Conservation (phyloP, 2,329 filamentous ascomycete species). For the Fusarium pseudonygamai region DNA sequence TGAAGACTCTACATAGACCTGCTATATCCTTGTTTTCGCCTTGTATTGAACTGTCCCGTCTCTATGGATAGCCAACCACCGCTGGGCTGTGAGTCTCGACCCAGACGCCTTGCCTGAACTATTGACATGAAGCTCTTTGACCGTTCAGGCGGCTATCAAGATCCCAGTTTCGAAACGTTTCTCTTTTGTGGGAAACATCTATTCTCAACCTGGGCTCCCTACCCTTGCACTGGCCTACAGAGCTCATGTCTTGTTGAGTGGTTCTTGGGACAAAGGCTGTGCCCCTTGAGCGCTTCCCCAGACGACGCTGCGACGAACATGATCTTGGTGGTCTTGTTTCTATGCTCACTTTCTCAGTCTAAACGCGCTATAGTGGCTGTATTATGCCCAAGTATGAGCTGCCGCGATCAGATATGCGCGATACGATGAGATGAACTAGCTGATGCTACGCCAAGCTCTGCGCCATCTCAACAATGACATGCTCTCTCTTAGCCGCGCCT, state of each 20-base stretch:
- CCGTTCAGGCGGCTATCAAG: constrained; percentile 39
- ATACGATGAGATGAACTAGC: constrained; percentile 29
- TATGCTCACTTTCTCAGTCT: not conserved
- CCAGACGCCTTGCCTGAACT: constrained; percentile 2
- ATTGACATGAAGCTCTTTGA: constrained; percentile 1
- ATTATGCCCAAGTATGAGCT: constrained; percentile 7
- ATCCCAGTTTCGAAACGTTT: constrained; percentile 30
- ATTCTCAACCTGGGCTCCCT: constrained; percentile 6
- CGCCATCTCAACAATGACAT: constrained; percentile 11
- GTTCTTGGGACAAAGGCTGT: constrained; percentile 1
- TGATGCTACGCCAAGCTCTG: constrained; percentile 20
- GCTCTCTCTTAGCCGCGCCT: constrained; percentile 30
- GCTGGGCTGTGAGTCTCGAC: constrained; percentile 17
- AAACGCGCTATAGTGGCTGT: constrained; percentile 20
- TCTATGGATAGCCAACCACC: constrained; percentile 21
- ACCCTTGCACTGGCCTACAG: not conserved
- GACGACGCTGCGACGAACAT: constrained; percentile 19
- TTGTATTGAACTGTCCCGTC: not conserved
- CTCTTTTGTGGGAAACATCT: constrained; percentile 6
- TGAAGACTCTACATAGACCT: constrained; percentile 4
- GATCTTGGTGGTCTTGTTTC: not conserved
- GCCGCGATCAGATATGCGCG: constrained; percentile 26
- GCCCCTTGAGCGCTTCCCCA: constrained; percentile 34
- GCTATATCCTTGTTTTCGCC: constrained; percentile 5
- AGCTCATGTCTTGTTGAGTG: constrained; percentile 8